Evolutionary conservation across 352 stramenopile species (phyloP), one percentile per base, ranked within the genome.

Genomic region (Phytophthora podocarpi): DNA sequence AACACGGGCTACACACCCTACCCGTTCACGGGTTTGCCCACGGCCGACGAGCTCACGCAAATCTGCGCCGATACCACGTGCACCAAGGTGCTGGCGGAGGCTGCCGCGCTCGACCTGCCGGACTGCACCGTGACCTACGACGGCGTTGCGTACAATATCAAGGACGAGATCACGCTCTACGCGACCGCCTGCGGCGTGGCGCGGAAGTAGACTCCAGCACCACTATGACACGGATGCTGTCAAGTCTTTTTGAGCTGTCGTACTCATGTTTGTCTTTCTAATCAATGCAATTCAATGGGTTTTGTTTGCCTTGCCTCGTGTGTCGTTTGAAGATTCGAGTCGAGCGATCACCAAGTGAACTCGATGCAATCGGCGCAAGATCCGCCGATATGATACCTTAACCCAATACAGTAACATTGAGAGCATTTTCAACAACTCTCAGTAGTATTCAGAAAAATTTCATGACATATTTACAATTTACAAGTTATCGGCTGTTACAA

Each of bases 41-140:
- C 55, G 37, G 50, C 42, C 9, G 49, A 42, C 1, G 37, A 72
- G 42, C 39, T 75, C 21, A 51, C 37, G 2, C 39, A 58, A 23
- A 64, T 69, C 48, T 75, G 61, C 21, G 62, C 60, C 15, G 59
- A 65, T 23, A 55, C 51, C 15, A 59, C 62, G 15, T 76, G 67
- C 52, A 64, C 62, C 15, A 63, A 50, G 18, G 31, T 76, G 26
- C 42, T 72, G 31, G n/a, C 45, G 24, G 56, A 54, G 39, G 47
- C 64, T 32, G 46, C 39, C 10, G 63, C 50, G 24, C 34, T 71
- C 8, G 36, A 74, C 31, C 30, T 70, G 16, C 61, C 60, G 27
- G 61, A 67, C 50, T 74, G 66, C 45, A 67, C 55, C n/a, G 54
- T 74, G 40, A 52, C 50, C 18, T 70, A 67, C 60, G 15, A 71